Conservation (phyloP, 106 monocot species). For the Gastrodia elata region DNA sequence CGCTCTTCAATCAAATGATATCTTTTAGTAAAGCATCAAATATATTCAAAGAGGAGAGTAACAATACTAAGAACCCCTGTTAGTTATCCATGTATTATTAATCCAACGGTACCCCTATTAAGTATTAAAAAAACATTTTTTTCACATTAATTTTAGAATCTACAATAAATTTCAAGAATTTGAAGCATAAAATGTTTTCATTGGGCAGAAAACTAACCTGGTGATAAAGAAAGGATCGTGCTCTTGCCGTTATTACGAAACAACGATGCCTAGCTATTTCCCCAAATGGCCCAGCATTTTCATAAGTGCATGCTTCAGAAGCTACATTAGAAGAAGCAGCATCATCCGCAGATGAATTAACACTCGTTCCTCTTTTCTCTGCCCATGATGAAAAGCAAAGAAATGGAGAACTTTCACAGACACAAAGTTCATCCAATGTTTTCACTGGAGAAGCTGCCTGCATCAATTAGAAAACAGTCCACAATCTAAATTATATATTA, state of each 20-base stretch:
- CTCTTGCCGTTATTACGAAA: slow-evolving; percentile 68
- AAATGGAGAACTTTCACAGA: slow-evolving; percentile 56
- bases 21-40: no score
- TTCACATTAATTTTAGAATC: no score
- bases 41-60: no score
- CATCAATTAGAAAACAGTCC: neutral
- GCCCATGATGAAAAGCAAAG: slow-evolving; percentile 43
- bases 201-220: slow-evolving; percentile 33
- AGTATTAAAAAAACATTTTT: no score
- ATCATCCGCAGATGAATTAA: slow-evolving; percentile 17
- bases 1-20: no score
- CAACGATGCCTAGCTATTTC: slow-evolving; percentile 53
- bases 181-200: no score
- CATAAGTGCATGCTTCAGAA: slow-evolving; percentile 4
- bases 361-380: slow-evolving; percentile 25
- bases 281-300: slow-evolving; percentile 38
- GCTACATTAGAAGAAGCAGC: slow-evolving; percentile 7
- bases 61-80: no score
- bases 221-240: slow-evolving; percentile 80
- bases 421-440: slow-evolving; percentile 75
- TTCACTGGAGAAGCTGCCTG: slow-evolving; percentile 83
- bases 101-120: no score
- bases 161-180: no score
- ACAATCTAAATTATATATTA: neutral
- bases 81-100: no score